Conservation (phyloP, 495 filamentous ascomycete genomes). For the Articulospora tetracladia region DNA sequence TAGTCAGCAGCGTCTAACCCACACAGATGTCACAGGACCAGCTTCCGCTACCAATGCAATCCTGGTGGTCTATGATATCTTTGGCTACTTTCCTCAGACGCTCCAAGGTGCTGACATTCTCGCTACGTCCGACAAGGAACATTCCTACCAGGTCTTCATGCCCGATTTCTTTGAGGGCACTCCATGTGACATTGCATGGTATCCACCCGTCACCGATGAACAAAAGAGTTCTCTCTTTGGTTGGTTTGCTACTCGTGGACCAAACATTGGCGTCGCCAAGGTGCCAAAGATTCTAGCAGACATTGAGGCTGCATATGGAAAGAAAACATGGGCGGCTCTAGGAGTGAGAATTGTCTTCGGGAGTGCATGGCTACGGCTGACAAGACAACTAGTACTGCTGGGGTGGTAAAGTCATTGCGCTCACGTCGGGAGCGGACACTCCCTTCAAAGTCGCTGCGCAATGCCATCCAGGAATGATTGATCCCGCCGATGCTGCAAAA, state of each 20-base stretch:
- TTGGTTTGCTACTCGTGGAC: conserved; percentile 69
- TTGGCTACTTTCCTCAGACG: conserved; percentile 62
- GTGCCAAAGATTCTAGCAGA: conserved; percentile 61
- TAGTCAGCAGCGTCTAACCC: not conserved
- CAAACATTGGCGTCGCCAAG: conserved; percentile 56
- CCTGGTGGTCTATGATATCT: conserved; percentile 65
- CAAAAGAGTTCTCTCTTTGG: conserved; percentile 67
- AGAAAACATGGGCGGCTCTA: conserved; percentile 72
- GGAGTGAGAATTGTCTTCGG: conserved; percentile 42
- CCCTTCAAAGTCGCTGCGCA: conserved; percentile 66
- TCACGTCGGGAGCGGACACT: conserved; percentile 53
- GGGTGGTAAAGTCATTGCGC: conserved; percentile 70
- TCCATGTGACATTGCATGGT: conserved; percentile 51
- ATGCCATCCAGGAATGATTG: conserved; percentile 85
- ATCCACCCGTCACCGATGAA: conserved; percentile 75
- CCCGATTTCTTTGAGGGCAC: conserved; percentile 66
- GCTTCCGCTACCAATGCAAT: conserved; percentile 52
- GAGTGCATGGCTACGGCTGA: not conserved
- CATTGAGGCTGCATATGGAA: conserved; percentile 48
- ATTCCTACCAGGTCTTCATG: conserved; percentile 61
- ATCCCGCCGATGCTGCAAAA: conserved; percentile 63
- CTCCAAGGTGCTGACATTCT: conserved; percentile 69
- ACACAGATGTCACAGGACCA: conserved; percentile 57
- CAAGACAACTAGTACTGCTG: conserved; percentile 53
- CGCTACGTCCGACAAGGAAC: conserved; percentile 46